These are phyloP conservation scores for Nigrograna mackinnonii DNA, from an alignment of 2,329 filamentous ascomycete species.

Conservation along the genomic window DNA sequence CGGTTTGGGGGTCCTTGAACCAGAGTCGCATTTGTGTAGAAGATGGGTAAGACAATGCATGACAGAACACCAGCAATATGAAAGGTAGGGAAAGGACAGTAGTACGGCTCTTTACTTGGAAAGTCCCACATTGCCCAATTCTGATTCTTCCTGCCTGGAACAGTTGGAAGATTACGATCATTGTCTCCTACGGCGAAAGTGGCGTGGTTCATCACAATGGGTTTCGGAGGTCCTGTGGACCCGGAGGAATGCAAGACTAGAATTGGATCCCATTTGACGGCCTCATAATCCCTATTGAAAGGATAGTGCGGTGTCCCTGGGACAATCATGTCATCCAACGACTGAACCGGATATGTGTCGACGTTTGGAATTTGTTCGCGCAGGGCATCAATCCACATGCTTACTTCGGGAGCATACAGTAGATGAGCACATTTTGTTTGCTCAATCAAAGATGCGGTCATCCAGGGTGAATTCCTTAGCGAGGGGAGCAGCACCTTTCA, in stretches of 20 bases:
- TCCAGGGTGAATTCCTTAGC: conserved; percentile 7
- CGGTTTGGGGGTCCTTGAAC: conserved; percentile 6
- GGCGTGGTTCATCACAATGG: conserved; percentile 21
- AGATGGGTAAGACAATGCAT: conserved; percentile 13
- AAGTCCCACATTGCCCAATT: conserved; percentile 11
- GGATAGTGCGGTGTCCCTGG: conserved; percentile 5
- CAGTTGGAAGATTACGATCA: conserved; percentile 14
- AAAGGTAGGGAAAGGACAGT: conserved; percentile 14
- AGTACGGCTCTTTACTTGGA: conserved; percentile 6
- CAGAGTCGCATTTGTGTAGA: conserved; percentile 11
- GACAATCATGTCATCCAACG: conserved; percentile 8
- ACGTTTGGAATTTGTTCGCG: not conserved
- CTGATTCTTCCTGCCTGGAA: conserved; percentile 11
- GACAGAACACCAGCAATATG: conserved; percentile 15
- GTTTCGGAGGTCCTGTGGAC: conserved; percentile 39
- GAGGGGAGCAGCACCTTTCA: conserved; percentile 7
- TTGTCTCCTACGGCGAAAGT: conserved; percentile 14
- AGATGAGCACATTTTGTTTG: conserved; percentile 7
- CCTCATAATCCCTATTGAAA: conserved; percentile 15
- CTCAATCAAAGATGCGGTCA: conserved; percentile 5
- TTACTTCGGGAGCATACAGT: conserved; percentile 4
- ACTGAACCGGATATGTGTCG: conserved; percentile 1
- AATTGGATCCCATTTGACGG: conserved; percentile 23
- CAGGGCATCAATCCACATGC: not conserved
- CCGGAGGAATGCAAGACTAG: conserved; percentile 39